A percentile compares a stretch with the other conserved stretches of the same genome.
These are phyloP conservation scores for Metschnikowia sp. DNA, from an alignment of 805 yeast species.

Conservation along the genomic window DNA sequence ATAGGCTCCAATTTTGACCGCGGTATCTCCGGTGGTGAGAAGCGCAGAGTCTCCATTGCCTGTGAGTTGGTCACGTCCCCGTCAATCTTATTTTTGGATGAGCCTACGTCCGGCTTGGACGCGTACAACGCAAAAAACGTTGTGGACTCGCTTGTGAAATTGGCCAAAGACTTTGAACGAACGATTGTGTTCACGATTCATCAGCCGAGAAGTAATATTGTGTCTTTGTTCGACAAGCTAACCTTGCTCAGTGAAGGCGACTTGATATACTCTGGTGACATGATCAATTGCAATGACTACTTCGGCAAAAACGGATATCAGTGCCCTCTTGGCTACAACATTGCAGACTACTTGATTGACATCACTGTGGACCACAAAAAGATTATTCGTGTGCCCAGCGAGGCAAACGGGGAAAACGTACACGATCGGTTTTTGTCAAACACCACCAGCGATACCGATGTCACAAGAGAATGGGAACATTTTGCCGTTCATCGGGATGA, in stretches of 20 bases:
- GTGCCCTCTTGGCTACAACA: constrained; percentile 87
- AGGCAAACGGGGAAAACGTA: constrained; percentile 19
- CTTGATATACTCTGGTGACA: constrained; percentile 84
- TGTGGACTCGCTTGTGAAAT: constrained; percentile 73
- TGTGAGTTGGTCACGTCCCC: constrained; percentile 92
- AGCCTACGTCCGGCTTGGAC: constrained; percentile 95
- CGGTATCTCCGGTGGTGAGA: constrained; percentile 93
- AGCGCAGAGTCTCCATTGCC: constrained; percentile 87
- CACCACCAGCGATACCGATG: constrained; percentile 41
- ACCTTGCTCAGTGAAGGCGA: constrained; percentile 80
- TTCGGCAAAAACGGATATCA: constrained; percentile 70
- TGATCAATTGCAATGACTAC: constrained; percentile 68
- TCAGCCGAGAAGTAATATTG: constrained; percentile 96
- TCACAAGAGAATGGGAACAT: constrained; percentile 84
- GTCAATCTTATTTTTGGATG: constrained; percentile 77
- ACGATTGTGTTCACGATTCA: constrained; percentile 92
- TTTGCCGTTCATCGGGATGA: constrained; percentile 80
- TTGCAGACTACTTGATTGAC: constrained; percentile 92
- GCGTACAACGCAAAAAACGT: constrained; percentile 92
- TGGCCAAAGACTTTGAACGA: constrained; percentile 77
- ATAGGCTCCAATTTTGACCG: constrained; percentile 87
- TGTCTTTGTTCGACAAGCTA: constrained; percentile 81
- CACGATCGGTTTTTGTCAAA: constrained; percentile 29
- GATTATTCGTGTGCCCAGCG: constrained; percentile 20
- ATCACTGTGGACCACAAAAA: constrained; percentile 67